Evolutionary conservation across 495 filamentous ascomycete genomes (phyloP), one percentile per base, ranked within the genome.

Genomic region (Tuber melanosporum): DNA sequence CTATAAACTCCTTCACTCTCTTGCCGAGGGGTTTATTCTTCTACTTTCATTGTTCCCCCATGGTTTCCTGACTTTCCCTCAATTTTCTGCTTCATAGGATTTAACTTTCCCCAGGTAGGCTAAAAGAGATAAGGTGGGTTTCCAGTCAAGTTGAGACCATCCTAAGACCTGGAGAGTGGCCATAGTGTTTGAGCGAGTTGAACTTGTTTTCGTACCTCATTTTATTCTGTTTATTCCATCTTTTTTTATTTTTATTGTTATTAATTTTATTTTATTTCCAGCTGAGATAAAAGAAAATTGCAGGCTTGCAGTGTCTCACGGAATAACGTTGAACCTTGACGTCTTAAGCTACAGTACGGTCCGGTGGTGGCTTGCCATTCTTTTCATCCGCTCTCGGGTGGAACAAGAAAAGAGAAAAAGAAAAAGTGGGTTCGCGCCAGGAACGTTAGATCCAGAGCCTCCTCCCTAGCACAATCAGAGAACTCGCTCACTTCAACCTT

Each of bases 401-500:
- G 32, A 43, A n/a, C 36, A 72, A 46, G 41, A n/a, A 46, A 72
- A 7, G 20, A 22, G n/a, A 72, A n/a, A 66, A 10, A 36, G 22
- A 52, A 52, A 66, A 17, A 66, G 32, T 32, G 22, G 32, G 26
- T 66, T 66, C 32, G 4, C 57, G 26, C 26, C 12, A 46, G 44
- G 44, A 72, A 43, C 71, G 10, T 72, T 43, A 42, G 41, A 22
- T 45, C 71, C 36, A 72, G 41, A 42, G 41, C 71, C 71, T 42
- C 41, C 41, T 43, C 71, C 41, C 8, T 19, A 72, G 41, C 32
- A 72, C 71, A 43, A 42, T 72, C 71, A 72, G 36, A 45, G 22
- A 72, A n/a, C 71, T 72, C 71, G 41, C 36, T 72, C 71, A 20
- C 71, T 41, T 72, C 44, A 45, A 45, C 71, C 71, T 43, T 36